Conservation (phyloP, 208 protist genomes). For the Leishmania aethiopica region DNA sequence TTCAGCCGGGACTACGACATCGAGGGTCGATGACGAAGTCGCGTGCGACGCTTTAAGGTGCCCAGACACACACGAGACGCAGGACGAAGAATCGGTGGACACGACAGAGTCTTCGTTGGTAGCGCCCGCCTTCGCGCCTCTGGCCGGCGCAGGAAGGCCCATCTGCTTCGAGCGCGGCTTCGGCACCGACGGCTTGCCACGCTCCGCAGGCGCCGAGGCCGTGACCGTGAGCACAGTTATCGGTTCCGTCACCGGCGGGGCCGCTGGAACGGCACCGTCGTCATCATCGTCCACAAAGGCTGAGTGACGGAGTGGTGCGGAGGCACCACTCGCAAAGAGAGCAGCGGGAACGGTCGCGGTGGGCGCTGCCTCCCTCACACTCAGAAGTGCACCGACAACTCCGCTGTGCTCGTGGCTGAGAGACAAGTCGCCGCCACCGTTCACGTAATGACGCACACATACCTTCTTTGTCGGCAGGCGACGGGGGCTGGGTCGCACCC, state of each 20-base stretch:
- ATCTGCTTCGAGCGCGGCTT: constrained; percentile 21
- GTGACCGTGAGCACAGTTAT: neutral
- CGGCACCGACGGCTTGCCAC: constrained; percentile 4
- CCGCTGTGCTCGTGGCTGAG: constrained; percentile 6
- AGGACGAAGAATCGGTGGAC: neutral
- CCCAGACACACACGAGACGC: neutral
- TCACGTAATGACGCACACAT: constrained; percentile 32
- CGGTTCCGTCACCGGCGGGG: neutral
- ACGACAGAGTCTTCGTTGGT: neutral
- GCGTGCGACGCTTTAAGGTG: neutral
- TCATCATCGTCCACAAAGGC: neutral
- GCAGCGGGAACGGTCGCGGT: neutral
- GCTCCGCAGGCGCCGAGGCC: neutral
- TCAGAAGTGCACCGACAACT: constrained; percentile 4
- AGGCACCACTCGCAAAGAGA: neutral
- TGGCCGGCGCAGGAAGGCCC: neutral
- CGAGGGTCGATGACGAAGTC: neutral
- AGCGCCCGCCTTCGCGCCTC: neutral
- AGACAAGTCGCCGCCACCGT: neutral
- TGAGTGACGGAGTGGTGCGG: neutral
- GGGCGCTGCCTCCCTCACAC: neutral
- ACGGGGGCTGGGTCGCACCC: constrained; percentile 18
- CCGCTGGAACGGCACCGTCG: neutral
- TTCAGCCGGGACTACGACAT: neutral
- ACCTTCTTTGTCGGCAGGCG: constrained; percentile 36